Evolutionary conservation across 2,329 filamentous ascomycete genomes (phyloP).

Genomic region (Sporothrix luriei): DNA sequence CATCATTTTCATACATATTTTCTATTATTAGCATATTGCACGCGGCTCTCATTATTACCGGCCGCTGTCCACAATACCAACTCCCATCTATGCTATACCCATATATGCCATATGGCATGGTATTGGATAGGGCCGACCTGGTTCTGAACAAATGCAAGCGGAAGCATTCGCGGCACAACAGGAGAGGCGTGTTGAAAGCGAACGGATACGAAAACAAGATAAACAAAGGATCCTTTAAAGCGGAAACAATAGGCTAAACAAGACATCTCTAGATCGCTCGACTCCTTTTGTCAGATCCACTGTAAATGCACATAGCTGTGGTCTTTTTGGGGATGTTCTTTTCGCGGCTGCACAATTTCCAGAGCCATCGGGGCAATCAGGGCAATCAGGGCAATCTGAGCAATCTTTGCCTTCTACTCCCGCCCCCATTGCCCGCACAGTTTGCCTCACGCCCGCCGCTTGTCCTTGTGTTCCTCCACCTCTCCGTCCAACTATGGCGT

Average conservation of each 20-base stretch:
- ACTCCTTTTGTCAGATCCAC: not conserved
- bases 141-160: not conserved
- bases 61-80: not conserved
- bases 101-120: not conserved
- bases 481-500: not conserved
- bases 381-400: not conserved
- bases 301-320: not conserved
- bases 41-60: constrained; percentile 11
- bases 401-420: not conserved
- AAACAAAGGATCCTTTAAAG: not conserved
- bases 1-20: not conserved
- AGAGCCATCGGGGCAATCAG: not conserved
- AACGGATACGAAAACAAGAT: not conserved
- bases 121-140: constrained; percentile 3
- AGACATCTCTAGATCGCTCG: not conserved
- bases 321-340: too few species aligned
- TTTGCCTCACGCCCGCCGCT: not conserved
- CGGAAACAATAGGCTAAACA: constrained; percentile 24
- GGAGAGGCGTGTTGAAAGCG: not conserved
- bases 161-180: not conserved
- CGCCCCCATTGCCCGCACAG: not conserved
- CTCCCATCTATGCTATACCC: not conserved
- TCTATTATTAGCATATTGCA: constrained; percentile 19
- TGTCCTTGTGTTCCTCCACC: too few species aligned
- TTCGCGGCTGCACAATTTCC: not conserved